Evolutionary conservation across 306 rosid species (phyloP), one percentile per base, ranked within the genome.

Genomic region (Prunus mira): DNA sequence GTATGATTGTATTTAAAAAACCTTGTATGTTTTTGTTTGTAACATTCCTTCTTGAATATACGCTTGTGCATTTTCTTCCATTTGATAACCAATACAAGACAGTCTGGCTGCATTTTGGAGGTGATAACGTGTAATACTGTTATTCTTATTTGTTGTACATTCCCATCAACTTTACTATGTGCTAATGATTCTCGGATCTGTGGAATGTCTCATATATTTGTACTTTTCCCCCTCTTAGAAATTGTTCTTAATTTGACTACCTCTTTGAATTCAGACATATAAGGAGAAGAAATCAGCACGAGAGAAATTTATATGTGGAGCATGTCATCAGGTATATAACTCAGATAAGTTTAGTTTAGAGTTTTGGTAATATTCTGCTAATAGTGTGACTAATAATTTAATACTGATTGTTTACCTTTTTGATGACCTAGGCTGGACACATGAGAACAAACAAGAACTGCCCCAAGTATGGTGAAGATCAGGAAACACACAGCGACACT

Each of bases 391-490:
- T 65, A 27, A 12, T 52, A 61, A 78, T 32, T 9, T 38, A 47
- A n/a, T 71, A 72, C 25, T 81, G 74, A 82, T 73, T 76, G 47
- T 72, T 72, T 80, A 49, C 18, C 54, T 11, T 75, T 84, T 74
- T 69, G 52, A 72, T 72, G 51, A 69, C 66, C 80, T 88, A 95
- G 98, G 85, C 86, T 84, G 97, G 98, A 85, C 98, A 95, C 79
- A 95, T 95, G 98, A 89, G 97, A 62, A 95, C 98, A 4, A 95
- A 95, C 90, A 95, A 95, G 88, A 88, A 95, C 86, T 95, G 98
- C 83, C 98, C 98, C 66, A 92, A 83, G 84, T 95, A 95, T 76
- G 91, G 98, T 71, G 96, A 93, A 76, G 98, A 95, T 81, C 85
- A 57, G 2, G 97, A 92, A 68, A 65, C 90, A 70, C 89, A 83